A percentile compares a stretch with the other conserved stretches of the same genome.
Evolutionary conservation across 768 basidiomycete species (phyloP).

Genomic region (Amanita polypyramis): DNA sequence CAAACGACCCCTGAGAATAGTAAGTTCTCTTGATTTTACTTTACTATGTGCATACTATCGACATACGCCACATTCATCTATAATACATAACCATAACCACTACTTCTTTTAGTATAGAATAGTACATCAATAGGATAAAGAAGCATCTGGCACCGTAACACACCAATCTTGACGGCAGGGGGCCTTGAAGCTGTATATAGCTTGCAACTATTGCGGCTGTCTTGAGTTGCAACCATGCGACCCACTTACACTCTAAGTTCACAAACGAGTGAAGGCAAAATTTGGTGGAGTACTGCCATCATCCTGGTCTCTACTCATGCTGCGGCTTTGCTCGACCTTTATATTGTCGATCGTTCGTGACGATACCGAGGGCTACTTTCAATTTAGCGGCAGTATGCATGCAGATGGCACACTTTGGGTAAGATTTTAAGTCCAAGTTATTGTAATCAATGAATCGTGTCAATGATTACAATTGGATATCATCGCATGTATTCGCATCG

Average conservation of each 20-base stretch:
- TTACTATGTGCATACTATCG: slow-evolving; percentile 9
- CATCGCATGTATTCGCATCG: slow-evolving; percentile 74
- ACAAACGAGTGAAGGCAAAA: slow-evolving; percentile 10
- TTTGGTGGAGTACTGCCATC: slow-evolving; percentile 56
- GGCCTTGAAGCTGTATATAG: background rate
- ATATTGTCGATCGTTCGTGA: slow-evolving; percentile 35
- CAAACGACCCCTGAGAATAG: background rate
- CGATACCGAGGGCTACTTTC: slow-evolving; percentile 34
- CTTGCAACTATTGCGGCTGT: background rate
- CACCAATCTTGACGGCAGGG: no score
- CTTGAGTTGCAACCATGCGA: background rate
- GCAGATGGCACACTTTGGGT: slow-evolving; percentile 70
- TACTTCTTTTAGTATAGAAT: no score
- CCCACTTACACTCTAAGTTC: background rate
- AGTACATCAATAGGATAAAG: no score
- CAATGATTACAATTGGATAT: slow-evolving; percentile 66
- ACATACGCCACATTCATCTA: background rate
- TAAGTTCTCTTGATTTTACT: background rate
- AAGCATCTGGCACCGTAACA: no score
- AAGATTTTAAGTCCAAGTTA: slow-evolving; percentile 13
- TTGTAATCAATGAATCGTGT: slow-evolving; percentile 1
- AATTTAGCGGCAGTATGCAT: slow-evolving; percentile 46
- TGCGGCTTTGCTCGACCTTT: slow-evolving; percentile 41
- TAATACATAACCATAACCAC: background rate
- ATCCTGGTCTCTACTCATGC: slow-evolving; percentile 52